Conservation (phyloP, 495 filamentous ascomycete species). For the Penicillium roqueforti region DNA sequence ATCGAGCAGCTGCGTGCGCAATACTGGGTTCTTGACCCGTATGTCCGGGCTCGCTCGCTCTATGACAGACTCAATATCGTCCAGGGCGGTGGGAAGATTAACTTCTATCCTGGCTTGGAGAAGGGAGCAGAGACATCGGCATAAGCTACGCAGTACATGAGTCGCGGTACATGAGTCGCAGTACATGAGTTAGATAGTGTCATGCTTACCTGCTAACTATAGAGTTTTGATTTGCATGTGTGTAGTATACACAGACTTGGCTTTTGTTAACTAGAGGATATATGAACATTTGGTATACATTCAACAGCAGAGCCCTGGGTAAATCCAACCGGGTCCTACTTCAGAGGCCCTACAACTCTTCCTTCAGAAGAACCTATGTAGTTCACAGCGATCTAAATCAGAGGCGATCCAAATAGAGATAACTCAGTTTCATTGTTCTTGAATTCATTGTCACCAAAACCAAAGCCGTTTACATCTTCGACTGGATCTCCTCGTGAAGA, state of each 20-base stretch:
- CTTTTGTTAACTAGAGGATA: conserved; percentile 3
- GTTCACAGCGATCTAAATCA: not conserved
- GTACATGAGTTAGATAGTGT: conserved; percentile 16
- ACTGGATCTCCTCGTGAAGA: conserved; percentile 75
- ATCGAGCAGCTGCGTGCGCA: conserved; percentile 59
- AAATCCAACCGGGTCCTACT: not conserved
- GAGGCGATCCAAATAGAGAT: not conserved
- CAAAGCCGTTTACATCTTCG: conserved; percentile 67
- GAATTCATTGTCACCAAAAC: not conserved
- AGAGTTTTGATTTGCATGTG: conserved; percentile 4
- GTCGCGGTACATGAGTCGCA: no score
- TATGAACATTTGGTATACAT: not conserved
- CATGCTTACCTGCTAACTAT: not conserved
- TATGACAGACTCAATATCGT: conserved; percentile 76
- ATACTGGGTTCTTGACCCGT: conserved; percentile 83
- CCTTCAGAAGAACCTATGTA: not conserved
- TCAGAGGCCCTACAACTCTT: no score
- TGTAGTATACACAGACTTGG: conserved; percentile 10
- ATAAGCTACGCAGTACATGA: conserved; percentile 29
- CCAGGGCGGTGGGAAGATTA: conserved; percentile 56
- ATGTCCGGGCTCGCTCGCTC: conserved; percentile 63
- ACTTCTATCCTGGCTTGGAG: conserved; percentile 56
- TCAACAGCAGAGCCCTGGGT: not conserved
- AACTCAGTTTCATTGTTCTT: not conserved
- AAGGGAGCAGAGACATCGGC: conserved; percentile 26